phyloP scores from a whole-genome alignment of 1,284 basidiomycete species.

The Hymenochaete sp. region DNA sequence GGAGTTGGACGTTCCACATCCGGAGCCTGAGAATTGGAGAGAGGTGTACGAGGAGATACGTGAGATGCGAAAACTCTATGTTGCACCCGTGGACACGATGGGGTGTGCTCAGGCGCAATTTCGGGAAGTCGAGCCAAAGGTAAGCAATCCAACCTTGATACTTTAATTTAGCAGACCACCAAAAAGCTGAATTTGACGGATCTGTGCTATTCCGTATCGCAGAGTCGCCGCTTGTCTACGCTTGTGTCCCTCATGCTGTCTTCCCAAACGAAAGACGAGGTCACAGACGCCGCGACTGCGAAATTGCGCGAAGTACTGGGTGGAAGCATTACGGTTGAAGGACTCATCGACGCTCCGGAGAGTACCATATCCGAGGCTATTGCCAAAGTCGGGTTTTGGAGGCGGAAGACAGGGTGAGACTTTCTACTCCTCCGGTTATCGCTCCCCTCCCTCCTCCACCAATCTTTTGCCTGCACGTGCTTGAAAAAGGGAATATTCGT shows the following conservation, averaged over 20 bases:
- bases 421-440: not conserved
- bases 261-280: constrained; percentile 91
- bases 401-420: constrained; percentile 69
- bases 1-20: constrained; percentile 58
- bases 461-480: too few species aligned
- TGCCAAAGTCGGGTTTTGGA: constrained; percentile 89
- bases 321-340: constrained; percentile 71
- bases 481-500: too few species aligned
- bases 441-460: not conserved
- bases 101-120: constrained; percentile 67
- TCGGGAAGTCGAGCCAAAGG: constrained; percentile 59
- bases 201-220: constrained; percentile 4
- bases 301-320: constrained; percentile 70
- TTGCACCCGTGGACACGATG: constrained; percentile 90
- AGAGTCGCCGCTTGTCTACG: constrained; percentile 77
- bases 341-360: constrained; percentile 58
- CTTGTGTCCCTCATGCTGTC: constrained; percentile 93
- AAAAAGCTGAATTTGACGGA: not conserved
- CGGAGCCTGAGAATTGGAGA: constrained; percentile 64
- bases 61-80: constrained; percentile 62
- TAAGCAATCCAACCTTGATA: constrained; percentile 24
- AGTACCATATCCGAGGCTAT: constrained; percentile 65
- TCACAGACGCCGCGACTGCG: constrained; percentile 76
- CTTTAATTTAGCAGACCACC: not conserved
- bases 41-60: constrained; percentile 72